Base-by-base conservation (phyloP, 805 yeast genomes). In the Saccharomycopsis vini region DNA sequence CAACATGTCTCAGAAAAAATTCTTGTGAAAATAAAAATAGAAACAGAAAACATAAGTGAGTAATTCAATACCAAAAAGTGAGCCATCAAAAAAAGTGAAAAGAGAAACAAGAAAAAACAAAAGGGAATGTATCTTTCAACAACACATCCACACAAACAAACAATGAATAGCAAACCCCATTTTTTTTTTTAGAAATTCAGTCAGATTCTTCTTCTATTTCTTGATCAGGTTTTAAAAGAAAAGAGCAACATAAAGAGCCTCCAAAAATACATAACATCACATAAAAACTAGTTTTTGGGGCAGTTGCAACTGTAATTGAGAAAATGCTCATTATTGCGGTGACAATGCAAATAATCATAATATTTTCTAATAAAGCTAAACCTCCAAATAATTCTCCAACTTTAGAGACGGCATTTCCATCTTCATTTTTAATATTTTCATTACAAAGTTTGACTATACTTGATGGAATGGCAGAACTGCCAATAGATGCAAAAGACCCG, bases 311-410 rank as follows among this genome's bases (percentile, higher is more conserved):
- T 6, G 44, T 42, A n/a, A 28, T 29, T 19, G 40, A 35, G 21
- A 34, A 42, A 7, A 36, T 6, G 36, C 26, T 24, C 35, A 42
- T 35, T 5, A 36, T 13, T 5, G n/a, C 19, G 16, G 28, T 42
- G 12, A 23, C 30, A 19, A 39, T 36, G 5, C 71, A 44, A 46
- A 79, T 61, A 46, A 64, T 59, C 3, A 72, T 58, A 0, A 72
- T 39, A 50, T 76, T 79, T 55, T 77, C 74, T 15, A 80, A 56
- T 40, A 82, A 57, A 0, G 85, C 75, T 36, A 81, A 58, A 0
- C 81, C 86, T 7, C 90, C 88, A 61, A 81, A 81, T 15, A 79
- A 66, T 57, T 81, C 87, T 15, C 94, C 94, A 3, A 41, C 22
- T 31, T 44, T 46, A 10, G 44, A 20, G 9, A 39, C 44, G 15